Evolutionary conservation across 768 basidiomycete genomes (phyloP), one percentile per base, ranked within the genome.

Genomic region (Pholiota molesta): DNA sequence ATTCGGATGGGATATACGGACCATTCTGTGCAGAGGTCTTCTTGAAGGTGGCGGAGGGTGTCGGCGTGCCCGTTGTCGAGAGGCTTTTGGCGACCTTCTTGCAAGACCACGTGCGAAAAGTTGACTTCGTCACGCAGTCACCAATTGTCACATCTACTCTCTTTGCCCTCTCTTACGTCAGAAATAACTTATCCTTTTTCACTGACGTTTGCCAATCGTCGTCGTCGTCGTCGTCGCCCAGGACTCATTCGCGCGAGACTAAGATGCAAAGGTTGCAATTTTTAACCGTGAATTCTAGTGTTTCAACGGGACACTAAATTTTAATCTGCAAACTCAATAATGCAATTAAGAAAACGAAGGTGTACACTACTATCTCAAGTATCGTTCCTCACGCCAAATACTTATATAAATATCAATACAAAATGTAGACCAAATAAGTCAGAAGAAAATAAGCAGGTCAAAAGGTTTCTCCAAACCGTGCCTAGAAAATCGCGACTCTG

Each of bases 41-140:
- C 76, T 77, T 77, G 77, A 77, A 68, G 74, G 67, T 74, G 77
- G 79, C 75, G 76, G 76, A 77, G 75, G 73, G 74, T 78, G 77
- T 79, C 76, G 77, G 66, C 73, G 71, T 72, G 73, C 75, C 72
- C 77, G 78, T 77, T 78, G 77, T 73, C 73, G 75, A 73, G 71
- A 74, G 70, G 69, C 72, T 75, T 75, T 76, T 71, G 67, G 68
- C 67, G 67, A 66, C 64, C 68, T 68, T 55, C 59, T 55, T 62
- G 55, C 60, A 56, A 59, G 53, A 64, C 55, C 57, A 69, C 78
- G 79, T 80, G 79, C 63, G 77, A 77, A 71, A 67, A 67, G 51
- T 63, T 65, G 59, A 59, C 54, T 44, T 26, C 37, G 61, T 67
- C 52, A 70, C 69, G 13, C 5, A 5, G 62, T 64, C 60, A 64